Base-by-base conservation (phyloP, 2,329 filamentous ascomycete genomes). In the Bipolaris cookei region DNA sequence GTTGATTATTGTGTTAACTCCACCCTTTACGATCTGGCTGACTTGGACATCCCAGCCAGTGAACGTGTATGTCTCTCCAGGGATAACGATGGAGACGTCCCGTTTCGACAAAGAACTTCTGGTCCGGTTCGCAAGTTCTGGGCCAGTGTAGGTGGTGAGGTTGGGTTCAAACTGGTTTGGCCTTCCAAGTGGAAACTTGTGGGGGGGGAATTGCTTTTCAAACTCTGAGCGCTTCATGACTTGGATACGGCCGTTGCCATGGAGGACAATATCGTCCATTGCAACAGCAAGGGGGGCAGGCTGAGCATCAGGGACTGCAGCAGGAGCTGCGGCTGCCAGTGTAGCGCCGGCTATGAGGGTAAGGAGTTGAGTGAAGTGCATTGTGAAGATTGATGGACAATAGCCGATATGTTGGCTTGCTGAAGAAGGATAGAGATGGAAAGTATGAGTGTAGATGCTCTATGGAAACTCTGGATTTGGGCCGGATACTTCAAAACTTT, bases 41-140 rank as follows among this genome's bases (percentile, higher is more conserved):
- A 78, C 76, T 44, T 64, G 64, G 1, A 76, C 65, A 53, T 79
- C 77, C 77, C 77, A 78, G 63, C 76, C 76, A 20, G 76, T 64
- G 62, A 78, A 79, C 32, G 63, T 65, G 3, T 46, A 38, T 18
- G 58, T 49, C 37, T 65, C 61, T 44, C 65, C 66, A 6, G 70
- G 48, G 23, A 72, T 63, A 56, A 73, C 37, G 41, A 52, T 62
- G 25, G 45, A 42, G 10, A 39, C 34, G 6, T 34, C 58, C 30
- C 70, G 67, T 57, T 71, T 71, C 8, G 54, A n/a, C 20, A 63
- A 30, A 5, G 20, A 47, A 8, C 7, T 10, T 20, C 42, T 6
- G 20, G 54, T 20, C 28, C n/a, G n/a, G n/a, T 16, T 30, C 6
- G 38, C 16, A 6, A 10, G 11, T 55, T 63, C 32, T 51, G 63